These are phyloP conservation scores for Hortaea werneckii DNA, from an alignment of 2,329 filamentous ascomycete genomes.

Conservation along the genomic window DNA sequence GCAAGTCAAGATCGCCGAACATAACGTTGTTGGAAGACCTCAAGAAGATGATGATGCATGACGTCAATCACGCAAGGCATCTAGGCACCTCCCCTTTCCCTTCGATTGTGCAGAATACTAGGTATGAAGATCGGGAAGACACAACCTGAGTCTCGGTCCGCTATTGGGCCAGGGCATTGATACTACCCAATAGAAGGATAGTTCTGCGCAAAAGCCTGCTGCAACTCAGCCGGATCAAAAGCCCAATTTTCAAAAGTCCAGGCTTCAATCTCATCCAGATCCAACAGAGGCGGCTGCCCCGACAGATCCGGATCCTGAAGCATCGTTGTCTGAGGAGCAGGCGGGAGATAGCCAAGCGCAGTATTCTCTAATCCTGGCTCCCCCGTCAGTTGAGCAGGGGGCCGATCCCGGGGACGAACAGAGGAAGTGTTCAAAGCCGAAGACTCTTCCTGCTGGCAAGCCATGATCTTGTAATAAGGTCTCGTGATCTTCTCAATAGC, in stretches of 20 bases:
- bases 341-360: conserved; percentile 8
- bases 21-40: too few relatives aligned
- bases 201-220: conserved; percentile 2
- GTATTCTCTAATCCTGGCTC: conserved; percentile 4
- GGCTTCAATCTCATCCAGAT: conserved; percentile 20
- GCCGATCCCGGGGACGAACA: not conserved
- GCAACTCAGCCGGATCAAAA: conserved; percentile 13
- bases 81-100: not conserved
- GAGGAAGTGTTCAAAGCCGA: not conserved
- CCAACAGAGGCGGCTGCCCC: conserved; percentile 6
- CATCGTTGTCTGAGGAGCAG: not conserved
- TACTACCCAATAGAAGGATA: not conserved
- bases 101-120: too few relatives aligned
- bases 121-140: too few relatives aligned
- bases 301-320: conserved; percentile 1
- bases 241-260: conserved; percentile 25
- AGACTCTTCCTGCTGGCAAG: conserved; percentile 17
- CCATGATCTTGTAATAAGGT: conserved; percentile 24
- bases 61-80: not conserved
- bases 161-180: too few relatives aligned
- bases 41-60: not conserved
- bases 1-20: too few relatives aligned
- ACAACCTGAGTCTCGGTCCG: too few relatives aligned
- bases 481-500: conserved; percentile 20
- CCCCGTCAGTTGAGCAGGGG: not conserved